These are phyloP conservation scores for Pythium insidiosum DNA, from an alignment of 352 stramenopile genomes.

Conservation along the genomic window DNA sequence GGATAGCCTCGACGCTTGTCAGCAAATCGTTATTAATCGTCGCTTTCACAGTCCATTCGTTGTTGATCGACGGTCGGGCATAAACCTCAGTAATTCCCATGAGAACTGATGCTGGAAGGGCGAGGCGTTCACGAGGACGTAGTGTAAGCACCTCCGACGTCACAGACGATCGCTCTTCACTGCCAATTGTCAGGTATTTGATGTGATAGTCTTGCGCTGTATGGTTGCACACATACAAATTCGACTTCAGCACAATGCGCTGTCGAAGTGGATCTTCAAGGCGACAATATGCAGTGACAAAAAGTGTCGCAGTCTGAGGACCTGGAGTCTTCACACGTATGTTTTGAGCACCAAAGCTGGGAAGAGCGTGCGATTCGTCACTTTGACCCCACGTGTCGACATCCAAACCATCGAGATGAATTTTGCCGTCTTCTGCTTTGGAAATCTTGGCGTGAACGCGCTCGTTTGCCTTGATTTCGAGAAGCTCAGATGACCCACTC, in stretches of 20 bases:
- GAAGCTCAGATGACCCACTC: slow-evolving; percentile 18
- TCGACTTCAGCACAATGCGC: slow-evolving; percentile 69
- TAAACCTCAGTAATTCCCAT: slow-evolving; percentile 85
- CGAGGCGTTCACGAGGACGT: slow-evolving; percentile 51
- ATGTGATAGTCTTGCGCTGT: slow-evolving; percentile 67
- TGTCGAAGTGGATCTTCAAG: slow-evolving; percentile 60
- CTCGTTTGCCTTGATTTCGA: slow-evolving; percentile 39
- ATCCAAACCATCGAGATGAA: slow-evolving; percentile 39
- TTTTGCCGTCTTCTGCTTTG: slow-evolving; percentile 21
- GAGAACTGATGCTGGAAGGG: slow-evolving; percentile 44
- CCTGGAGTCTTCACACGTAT: too few species aligned
- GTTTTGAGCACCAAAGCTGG: slow-evolving; percentile 53
- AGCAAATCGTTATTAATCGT: slow-evolving; percentile 73
- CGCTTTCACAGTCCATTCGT: slow-evolving; percentile 66
- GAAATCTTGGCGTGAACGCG: slow-evolving; percentile 23
- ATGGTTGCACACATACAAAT: slow-evolving; percentile 76
- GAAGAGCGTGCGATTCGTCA: slow-evolving; percentile 25
- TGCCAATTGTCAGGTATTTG: slow-evolving; percentile 60
- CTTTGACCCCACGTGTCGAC: slow-evolving; percentile 55
- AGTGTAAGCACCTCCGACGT: slow-evolving; percentile 57
- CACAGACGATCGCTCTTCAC: slow-evolving; percentile 29
- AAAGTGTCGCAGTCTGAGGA: too few species aligned
- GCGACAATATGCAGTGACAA: slow-evolving; percentile 58
- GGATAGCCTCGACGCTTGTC: slow-evolving; percentile 40
- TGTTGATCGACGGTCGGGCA: slow-evolving; percentile 52